Evolutionary conservation across 306 rosid species (phyloP).

Genomic region (Dryas octopetala): DNA sequence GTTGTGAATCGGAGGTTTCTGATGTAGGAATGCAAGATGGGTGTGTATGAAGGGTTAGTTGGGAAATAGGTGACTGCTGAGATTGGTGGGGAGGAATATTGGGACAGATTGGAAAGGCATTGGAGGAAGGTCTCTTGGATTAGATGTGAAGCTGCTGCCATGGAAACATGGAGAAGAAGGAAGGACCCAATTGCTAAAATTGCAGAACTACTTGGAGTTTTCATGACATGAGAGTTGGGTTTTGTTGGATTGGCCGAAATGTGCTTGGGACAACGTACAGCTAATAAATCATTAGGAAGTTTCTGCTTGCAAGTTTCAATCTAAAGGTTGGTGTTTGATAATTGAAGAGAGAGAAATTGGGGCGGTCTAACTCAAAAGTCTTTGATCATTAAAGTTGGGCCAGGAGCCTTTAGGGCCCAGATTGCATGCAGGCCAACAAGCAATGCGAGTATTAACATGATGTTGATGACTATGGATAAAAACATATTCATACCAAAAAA

Average conservation of each 20-base stretch:
- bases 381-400: too few species aligned
- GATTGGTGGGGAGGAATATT: slow-evolving; percentile 39
- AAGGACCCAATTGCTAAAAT: not conserved
- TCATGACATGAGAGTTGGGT: slow-evolving; percentile 1
- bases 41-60: slow-evolving; percentile 42
- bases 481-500: too few species aligned
- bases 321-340: not conserved
- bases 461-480: too few species aligned
- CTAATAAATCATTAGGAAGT: not conserved
- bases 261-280: not conserved
- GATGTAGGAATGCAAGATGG: slow-evolving; percentile 42
- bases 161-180: slow-evolving; percentile 32
- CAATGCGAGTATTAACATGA: too few species aligned
- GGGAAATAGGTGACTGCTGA: slow-evolving; percentile 55
- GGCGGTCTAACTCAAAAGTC: too few species aligned
- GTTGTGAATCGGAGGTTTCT: slow-evolving; percentile 54
- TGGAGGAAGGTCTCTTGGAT: slow-evolving; percentile 33
- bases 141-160: slow-evolving; percentile 42
- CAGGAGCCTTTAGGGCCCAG: too few species aligned
- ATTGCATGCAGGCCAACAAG: too few species aligned
- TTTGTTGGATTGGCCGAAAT: not conserved
- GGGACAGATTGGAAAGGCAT: slow-evolving; percentile 55
- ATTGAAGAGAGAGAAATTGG: not conserved
- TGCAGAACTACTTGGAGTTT: not conserved
- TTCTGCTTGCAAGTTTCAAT: not conserved